Conservation (phyloP, 768 basidiomycete species). For the Tylopilus balloui region DNA sequence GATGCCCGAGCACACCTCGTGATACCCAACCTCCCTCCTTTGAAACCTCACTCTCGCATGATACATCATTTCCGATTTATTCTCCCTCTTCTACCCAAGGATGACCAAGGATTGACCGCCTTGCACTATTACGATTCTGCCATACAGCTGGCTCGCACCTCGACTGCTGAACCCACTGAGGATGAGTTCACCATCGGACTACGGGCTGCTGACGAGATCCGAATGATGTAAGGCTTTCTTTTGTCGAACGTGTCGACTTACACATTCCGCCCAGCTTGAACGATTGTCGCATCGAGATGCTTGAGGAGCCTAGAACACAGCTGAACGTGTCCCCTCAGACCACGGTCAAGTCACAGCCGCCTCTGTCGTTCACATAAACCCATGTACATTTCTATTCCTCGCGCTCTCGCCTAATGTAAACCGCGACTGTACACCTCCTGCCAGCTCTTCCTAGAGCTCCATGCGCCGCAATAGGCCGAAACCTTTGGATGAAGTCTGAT, state of each 20-base stretch:
- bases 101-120: constrained; percentile 61
- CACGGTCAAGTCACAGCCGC: constrained; percentile 9
- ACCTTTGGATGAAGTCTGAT: constrained; percentile 36
- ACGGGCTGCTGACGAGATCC: constrained; percentile 56
- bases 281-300: constrained; percentile 63
- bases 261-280: constrained; percentile 40
- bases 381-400: not conserved
- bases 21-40: constrained; percentile 64
- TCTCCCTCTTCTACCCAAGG: constrained; percentile 52
- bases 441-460: constrained; percentile 45
- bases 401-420: constrained; percentile 34
- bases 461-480: constrained; percentile 40
- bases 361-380: not conserved
- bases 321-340: constrained; percentile 25
- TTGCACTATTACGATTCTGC: constrained; percentile 76
- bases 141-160: constrained; percentile 65
- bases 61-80: constrained; percentile 78
- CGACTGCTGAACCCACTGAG: constrained; percentile 56
- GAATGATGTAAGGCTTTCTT: constrained; percentile 43
- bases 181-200: constrained; percentile 64
- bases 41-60: constrained; percentile 74
- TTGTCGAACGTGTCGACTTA: not conserved
- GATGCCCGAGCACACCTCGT: constrained; percentile 67
- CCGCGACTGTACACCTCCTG: constrained; percentile 40
- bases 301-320: constrained; percentile 50